Base-by-base conservation (phyloP, 2,329 filamentous ascomycete species). In the Monosporascus sp. region DNA sequence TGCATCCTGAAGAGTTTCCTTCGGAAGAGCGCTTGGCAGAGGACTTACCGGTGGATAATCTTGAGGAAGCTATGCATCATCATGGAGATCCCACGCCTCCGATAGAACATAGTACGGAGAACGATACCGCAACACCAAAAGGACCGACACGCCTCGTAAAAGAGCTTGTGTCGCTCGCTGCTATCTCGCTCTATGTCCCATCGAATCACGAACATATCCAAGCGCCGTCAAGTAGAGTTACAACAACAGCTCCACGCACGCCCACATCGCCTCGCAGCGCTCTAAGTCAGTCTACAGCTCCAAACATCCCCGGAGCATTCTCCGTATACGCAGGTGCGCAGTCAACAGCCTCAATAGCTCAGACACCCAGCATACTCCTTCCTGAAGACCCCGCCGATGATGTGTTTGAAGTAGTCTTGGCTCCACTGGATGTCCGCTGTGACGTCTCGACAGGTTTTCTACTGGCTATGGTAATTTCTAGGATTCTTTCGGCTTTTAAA, bases 261-360 rank as follows among this genome's bases (percentile, higher is more conserved):
- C 3, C 7, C 16, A 49, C 37, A 20, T 46, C 26, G 11, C 20
- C 51, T 35, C 58, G 46, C 20, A 35, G 45, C 11, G 44, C 49
- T 47, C 43, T 66, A 11, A 57, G 56, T 51, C 58, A 50, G n/a
- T 73, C 69, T 31, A 58, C 72, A 11, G 73, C 74, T n/a, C 75
- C 77, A 0, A 74, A 84, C 60, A 65, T 85, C 3, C 84, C 84
- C 1, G 85, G 84, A 1, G 77, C 84, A 2, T 87, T 87, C 63
- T 87, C 83, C 0, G 69, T 81, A 19, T 69, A 73, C 64, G 65
- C 57, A 51, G 68, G 56, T 45, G 51, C 57, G 9, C 66, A 60
- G 37, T 63, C 56, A 50, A 57, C 58, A 16, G 52, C 58, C 31
- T 63, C 60, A 14, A 50, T 61, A 48, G 46, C 56, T 37, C 49